phyloP scores from a whole-genome alignment of 352 stramenopile genomes.

The Pythium brassicae region DNA sequence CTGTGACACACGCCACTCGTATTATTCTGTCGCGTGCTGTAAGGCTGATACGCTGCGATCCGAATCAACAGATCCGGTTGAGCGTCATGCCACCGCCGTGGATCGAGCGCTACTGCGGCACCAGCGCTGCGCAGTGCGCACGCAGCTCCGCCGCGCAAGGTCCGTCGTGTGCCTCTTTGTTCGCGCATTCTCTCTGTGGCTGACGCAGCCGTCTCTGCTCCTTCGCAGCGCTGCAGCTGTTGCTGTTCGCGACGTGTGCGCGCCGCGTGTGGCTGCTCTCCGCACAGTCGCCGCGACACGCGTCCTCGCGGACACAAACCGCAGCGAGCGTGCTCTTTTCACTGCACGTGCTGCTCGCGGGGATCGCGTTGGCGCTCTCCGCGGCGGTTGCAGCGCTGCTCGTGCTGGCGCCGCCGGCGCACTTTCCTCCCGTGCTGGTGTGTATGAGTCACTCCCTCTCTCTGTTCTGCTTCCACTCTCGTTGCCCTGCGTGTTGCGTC shows the following conservation, averaged over 20 bases:
- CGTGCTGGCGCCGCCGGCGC: slow-evolving; percentile 7
- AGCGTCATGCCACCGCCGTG: not conserved
- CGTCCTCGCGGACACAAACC: too few relatives aligned
- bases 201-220: not conserved
- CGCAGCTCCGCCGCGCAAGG: slow-evolving; percentile 6
- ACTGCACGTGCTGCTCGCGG: slow-evolving; percentile 27
- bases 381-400: slow-evolving; percentile 20
- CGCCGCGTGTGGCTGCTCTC: slow-evolving; percentile 29
- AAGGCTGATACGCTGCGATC: not conserved
- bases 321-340: slow-evolving; percentile 12
- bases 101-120: slow-evolving; percentile 7
- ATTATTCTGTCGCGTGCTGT: not conserved
- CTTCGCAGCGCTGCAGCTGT: slow-evolving; percentile 25
- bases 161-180: not conserved
- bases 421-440: slow-evolving; percentile 35
- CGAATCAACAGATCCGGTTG: too few relatives aligned
- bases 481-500: too few relatives aligned
- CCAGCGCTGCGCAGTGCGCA: slow-evolving; percentile 9
- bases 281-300: not conserved
- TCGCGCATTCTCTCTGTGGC: not conserved
- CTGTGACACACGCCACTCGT: not conserved
- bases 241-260: slow-evolving; percentile 37
- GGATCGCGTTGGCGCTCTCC: slow-evolving; percentile 18
- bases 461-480: too few relatives aligned
- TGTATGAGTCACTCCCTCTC: too few relatives aligned